These are phyloP conservation scores for Mycosarcoma maydis DNA, from an alignment of 1,284 basidiomycete genomes.

Conservation along the genomic window DNA sequence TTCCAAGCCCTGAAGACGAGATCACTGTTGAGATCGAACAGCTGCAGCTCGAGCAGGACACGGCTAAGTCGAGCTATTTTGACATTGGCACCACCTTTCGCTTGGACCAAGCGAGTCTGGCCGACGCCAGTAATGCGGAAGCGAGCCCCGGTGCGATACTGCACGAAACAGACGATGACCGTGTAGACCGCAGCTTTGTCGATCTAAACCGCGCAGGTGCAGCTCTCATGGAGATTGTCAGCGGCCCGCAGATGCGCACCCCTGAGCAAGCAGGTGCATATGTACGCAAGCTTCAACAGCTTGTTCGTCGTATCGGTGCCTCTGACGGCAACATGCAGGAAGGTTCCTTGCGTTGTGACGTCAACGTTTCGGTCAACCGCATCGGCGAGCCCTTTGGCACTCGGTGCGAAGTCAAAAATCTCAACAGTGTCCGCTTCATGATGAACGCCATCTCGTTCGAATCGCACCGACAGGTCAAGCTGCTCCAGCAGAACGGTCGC, in stretches of 20 bases:
- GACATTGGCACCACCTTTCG: conserved; percentile 64
- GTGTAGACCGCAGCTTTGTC: conserved; percentile 70
- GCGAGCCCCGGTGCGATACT: neutral
- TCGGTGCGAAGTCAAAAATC: conserved; percentile 95
- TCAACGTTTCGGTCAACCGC: conserved; percentile 79
- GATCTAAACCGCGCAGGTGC: conserved; percentile 91
- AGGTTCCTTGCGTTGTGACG: conserved; percentile 80
- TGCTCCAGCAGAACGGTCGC: conserved; percentile 70
- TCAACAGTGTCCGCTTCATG: conserved; percentile 90
- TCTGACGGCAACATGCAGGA: conserved; percentile 98
- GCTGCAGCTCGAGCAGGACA: conserved; percentile 96
- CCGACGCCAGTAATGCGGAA: neutral
- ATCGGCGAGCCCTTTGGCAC: conserved; percentile 77
- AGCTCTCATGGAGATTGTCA: conserved; percentile 94
- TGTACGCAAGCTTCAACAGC: conserved; percentile 81
- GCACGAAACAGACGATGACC: conserved; percentile 69
- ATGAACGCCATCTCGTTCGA: conserved; percentile 84
- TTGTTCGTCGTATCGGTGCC: conserved; percentile 83
- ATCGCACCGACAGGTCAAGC: conserved; percentile 75
- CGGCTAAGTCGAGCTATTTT: conserved; percentile 83
- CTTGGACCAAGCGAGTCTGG: conserved; percentile 2
- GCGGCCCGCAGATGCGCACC: conserved; percentile 87
- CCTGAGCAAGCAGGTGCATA: conserved; percentile 92
- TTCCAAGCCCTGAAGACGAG: conserved; percentile 67
- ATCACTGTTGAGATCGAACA: conserved; percentile 82